Conservation (phyloP, 1,284 basidiomycete genomes). For the Pisolithus thermaeus region DNA sequence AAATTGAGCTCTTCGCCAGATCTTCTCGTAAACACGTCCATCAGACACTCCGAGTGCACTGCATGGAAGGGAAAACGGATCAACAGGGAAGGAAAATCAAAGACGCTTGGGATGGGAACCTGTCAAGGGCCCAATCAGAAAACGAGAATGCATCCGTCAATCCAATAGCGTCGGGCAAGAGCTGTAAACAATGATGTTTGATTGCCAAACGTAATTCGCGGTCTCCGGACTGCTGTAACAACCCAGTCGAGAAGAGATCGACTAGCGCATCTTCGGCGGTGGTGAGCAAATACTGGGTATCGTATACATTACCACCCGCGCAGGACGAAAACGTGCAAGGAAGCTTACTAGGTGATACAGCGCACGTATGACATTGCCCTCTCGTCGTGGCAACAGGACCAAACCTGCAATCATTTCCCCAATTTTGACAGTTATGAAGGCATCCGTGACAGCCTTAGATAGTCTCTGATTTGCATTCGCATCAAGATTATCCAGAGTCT, state of each 20-base stretch:
- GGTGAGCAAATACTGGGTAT: conserved; percentile 54
- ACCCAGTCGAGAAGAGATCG: conserved; percentile 53
- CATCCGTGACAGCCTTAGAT: conserved; percentile 59
- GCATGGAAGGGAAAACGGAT: not conserved
- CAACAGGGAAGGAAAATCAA: not conserved
- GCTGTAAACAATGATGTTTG: conserved; percentile 39
- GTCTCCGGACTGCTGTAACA: conserved; percentile 29
- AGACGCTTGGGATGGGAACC: conserved; percentile 32
- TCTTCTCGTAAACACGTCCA: conserved; percentile 63
- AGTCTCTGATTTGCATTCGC: conserved; percentile 52
- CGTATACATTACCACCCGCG: not conserved
- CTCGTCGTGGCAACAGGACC: conserved; percentile 22
- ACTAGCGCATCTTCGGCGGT: conserved; percentile 49
- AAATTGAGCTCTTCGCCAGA: conserved; percentile 58
- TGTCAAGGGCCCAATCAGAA: conserved; percentile 73
- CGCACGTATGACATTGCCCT: conserved; percentile 34
- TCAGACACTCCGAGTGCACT: conserved; percentile 62
- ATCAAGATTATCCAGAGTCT: conserved; percentile 35
- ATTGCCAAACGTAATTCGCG: conserved; percentile 52
- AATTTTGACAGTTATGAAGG: conserved; percentile 55
- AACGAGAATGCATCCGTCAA: conserved; percentile 74
- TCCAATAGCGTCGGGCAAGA: conserved; percentile 66
- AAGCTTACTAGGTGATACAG: conserved; percentile 48
- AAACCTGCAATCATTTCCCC: conserved; percentile 40
- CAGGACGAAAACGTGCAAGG: not conserved